Percentiles rank a stretch among this genome's conserved stretches.
Evolutionary conservation across 2,329 filamentous ascomycete species (phyloP).

Genomic region (Cercospora zeae-maydis): DNA sequence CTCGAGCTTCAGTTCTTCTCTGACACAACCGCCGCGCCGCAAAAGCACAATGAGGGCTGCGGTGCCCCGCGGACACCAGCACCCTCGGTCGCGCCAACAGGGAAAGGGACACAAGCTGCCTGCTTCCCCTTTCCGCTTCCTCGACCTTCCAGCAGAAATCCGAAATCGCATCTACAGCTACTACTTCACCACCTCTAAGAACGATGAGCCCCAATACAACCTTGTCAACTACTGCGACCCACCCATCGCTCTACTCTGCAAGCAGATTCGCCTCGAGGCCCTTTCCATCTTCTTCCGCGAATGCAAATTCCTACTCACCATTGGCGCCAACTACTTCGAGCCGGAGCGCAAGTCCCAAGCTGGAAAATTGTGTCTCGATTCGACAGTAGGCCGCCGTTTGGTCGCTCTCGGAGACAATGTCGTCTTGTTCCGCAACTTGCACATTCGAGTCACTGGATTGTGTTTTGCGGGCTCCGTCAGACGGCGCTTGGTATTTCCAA

Average conservation of each 20-base stretch:
- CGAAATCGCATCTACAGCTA: constrained; percentile 8
- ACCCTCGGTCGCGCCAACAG: neutral
- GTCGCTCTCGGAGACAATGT: neutral
- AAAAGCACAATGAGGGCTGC: neutral
- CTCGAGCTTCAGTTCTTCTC: neutral
- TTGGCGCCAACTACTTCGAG: constrained; percentile 9
- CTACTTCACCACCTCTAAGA: neutral
- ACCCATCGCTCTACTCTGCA: constrained; percentile 5
- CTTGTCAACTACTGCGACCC: constrained; percentile 5
- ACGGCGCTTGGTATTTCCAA: neutral
- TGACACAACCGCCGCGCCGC: neutral
- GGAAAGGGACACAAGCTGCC: neutral
- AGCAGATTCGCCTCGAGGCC: constrained; percentile 3
- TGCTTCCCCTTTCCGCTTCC: constrained; percentile 15
- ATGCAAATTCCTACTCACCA: constrained; percentile 7
- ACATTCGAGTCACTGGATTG: neutral
- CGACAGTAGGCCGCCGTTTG: neutral
- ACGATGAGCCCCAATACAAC: neutral
- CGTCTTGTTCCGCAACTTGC: constrained; percentile 9
- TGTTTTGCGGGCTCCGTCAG: neutral
- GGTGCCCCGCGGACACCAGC: neutral
- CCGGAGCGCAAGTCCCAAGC: neutral
- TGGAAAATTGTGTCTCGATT: neutral
- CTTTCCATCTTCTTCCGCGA: constrained; percentile 5
- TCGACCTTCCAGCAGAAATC: constrained; percentile 42